Conservation (phyloP, 2,329 filamentous ascomycete species). For the Hypoxylon sp. region DNA sequence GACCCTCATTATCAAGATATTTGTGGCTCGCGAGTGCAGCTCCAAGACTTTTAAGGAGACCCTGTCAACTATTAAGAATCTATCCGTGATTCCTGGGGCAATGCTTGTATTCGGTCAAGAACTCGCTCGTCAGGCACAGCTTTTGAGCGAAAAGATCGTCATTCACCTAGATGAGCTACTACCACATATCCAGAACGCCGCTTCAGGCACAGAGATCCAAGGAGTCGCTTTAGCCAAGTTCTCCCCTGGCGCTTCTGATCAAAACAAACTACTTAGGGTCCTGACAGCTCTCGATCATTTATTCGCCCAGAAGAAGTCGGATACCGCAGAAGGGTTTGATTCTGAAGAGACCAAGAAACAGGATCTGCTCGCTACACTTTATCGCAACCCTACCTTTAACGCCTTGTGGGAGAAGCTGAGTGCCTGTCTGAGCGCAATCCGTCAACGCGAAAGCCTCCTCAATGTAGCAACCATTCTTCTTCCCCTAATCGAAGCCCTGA, state of each 20-base stretch:
- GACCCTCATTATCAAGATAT: constrained; percentile 94
- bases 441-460: constrained; percentile 93
- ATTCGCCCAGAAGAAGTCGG: constrained; percentile 82
- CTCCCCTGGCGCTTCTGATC: constrained; percentile 94
- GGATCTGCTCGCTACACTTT: constrained; percentile 87
- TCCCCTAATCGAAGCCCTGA: constrained; percentile 94
- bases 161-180: constrained; percentile 87
- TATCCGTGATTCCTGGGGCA: constrained; percentile 91
- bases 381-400: constrained; percentile 91
- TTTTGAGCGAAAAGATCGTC: constrained; percentile 87
- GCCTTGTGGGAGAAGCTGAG: constrained; percentile 94
- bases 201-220: constrained; percentile 93
- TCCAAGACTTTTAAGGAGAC: constrained; percentile 99
- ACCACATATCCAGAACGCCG: constrained; percentile 87
- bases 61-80: constrained; percentile 97
- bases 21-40: constrained; percentile 95
- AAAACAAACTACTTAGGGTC: constrained; percentile 93
- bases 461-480: constrained; percentile 97
- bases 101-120: constrained; percentile 94
- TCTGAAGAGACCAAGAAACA: constrained; percentile 77
- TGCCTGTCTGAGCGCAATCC: constrained; percentile 88
- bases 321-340: constrained; percentile 62
- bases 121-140: constrained; percentile 87
- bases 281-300: constrained; percentile 95
- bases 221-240: constrained; percentile 95